phyloP scores from a whole-genome alignment of 768 basidiomycete species.

The Mycena floridula region DNA sequence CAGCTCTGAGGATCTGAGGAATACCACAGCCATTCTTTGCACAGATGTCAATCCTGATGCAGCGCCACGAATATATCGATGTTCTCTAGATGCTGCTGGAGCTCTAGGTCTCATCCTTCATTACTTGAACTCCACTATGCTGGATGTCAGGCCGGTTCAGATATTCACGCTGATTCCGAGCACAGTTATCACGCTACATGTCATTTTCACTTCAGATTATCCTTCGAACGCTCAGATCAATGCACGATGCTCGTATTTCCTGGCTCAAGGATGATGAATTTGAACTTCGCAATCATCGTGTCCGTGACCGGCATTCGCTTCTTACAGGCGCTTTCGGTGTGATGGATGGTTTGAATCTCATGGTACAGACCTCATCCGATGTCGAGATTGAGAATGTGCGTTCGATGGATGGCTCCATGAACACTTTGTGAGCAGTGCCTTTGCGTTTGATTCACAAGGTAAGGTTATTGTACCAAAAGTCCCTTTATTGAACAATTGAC shows the following conservation, averaged over 20 bases:
- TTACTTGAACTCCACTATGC: slow-evolving; percentile 34
- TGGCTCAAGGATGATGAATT: not conserved
- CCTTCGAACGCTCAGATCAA: not conserved
- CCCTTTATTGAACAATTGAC: not conserved
- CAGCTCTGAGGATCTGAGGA: slow-evolving; percentile 13
- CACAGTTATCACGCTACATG: not conserved
- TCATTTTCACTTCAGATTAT: not conserved
- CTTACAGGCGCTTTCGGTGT: slow-evolving; percentile 32
- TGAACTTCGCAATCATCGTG: not conserved
- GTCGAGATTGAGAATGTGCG: slow-evolving; percentile 38
- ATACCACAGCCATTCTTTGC: not conserved
- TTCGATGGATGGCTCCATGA: slow-evolving; percentile 38
- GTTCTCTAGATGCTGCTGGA: slow-evolving; percentile 32
- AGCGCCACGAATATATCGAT: slow-evolving; percentile 13
- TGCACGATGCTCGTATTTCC: not conserved
- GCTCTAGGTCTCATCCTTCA: slow-evolving; percentile 35
- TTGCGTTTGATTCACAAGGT: slow-evolving; percentile 31
- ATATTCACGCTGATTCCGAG: not conserved
- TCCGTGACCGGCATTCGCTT: not conserved
- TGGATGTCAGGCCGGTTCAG: slow-evolving; percentile 21
- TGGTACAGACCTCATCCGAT: slow-evolving; percentile 29
- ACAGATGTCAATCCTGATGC: not conserved
- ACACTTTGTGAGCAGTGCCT: slow-evolving; percentile 32
- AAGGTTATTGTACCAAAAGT: not conserved
- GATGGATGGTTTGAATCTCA: slow-evolving; percentile 36